Conservation (phyloP, 1,284 basidiomycete species). For the Cystobasidium slooffiae region DNA sequence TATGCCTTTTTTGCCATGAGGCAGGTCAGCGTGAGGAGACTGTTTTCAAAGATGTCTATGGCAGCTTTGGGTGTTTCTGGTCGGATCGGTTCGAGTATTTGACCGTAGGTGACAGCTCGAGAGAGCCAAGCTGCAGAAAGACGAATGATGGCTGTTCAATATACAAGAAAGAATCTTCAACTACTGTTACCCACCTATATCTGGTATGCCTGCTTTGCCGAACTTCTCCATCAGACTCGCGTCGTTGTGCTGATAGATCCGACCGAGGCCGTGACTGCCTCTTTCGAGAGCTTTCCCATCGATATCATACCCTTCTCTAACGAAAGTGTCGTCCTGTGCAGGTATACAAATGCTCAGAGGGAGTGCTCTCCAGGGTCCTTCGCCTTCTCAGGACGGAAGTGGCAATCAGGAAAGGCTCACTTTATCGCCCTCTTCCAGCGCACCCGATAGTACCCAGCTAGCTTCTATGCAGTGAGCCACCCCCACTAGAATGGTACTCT, state of each 20-base stretch:
- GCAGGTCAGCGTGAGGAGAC: conserved; percentile 32
- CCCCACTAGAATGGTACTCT: conserved; percentile 38
- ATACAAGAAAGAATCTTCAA: not conserved
- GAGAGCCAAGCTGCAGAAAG: conserved; percentile 19
- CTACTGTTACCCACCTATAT: conserved; percentile 16
- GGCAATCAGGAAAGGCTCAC: not conserved
- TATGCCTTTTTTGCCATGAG: conserved; percentile 36
- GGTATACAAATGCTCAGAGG: too few species aligned
- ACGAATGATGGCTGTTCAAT: too few species aligned
- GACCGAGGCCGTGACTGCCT: conserved; percentile 26
- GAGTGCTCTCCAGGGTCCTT: too few species aligned
- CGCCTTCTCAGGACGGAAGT: not conserved
- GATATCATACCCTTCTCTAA: conserved; percentile 32
- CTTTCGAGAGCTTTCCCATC: conserved; percentile 27
- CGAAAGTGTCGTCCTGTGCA: conserved; percentile 38
- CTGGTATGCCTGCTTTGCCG: conserved; percentile 23
- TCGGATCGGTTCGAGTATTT: conserved; percentile 26
- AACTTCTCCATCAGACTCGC: conserved; percentile 31
- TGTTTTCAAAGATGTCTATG: conserved; percentile 31
- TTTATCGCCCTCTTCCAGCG: conserved; percentile 34
- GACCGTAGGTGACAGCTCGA: conserved; percentile 31
- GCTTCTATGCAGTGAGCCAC: conserved; percentile 43
- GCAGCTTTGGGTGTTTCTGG: conserved; percentile 33
- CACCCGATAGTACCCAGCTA: conserved; percentile 11
- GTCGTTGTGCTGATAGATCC: conserved; percentile 36